phyloP scores from a whole-genome alignment of 208 protist species.

The Leishmania guyanensis region DNA sequence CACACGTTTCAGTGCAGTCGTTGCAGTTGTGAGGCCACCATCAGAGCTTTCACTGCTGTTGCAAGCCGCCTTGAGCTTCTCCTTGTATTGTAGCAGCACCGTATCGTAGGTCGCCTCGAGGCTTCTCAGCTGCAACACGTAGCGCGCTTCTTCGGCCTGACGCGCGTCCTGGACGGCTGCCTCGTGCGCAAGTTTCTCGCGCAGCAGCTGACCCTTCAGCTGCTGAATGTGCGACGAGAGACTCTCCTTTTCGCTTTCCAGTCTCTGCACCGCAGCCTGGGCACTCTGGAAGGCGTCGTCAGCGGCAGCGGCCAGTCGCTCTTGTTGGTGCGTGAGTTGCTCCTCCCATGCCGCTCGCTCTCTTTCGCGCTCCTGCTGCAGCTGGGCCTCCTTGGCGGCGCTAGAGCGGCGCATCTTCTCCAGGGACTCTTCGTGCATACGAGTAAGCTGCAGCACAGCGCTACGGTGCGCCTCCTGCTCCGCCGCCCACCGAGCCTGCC shows the following conservation, averaged over 20 bases:
- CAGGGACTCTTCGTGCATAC: constrained; percentile 15
- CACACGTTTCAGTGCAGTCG: constrained; percentile 18
- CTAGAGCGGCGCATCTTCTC: constrained; percentile 26
- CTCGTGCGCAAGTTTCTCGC: constrained; percentile 17
- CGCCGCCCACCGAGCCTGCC: constrained; percentile 27
- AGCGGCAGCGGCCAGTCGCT: constrained; percentile 15
- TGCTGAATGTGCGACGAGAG: constrained; percentile 1
- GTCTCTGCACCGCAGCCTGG: constrained; percentile 20
- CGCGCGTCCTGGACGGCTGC: constrained; percentile 7
- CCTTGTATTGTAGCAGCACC: constrained; percentile 17
- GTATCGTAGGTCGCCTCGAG: constrained; percentile 17
- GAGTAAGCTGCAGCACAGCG: constrained; percentile 1
- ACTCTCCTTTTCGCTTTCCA: constrained; percentile 18
- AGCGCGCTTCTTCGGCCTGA: neutral
- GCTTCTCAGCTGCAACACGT: constrained; percentile 4
- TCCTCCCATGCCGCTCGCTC: constrained; percentile 31
- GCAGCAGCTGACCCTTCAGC: constrained; percentile 8
- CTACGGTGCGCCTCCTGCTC: constrained; percentile 33
- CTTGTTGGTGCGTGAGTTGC: constrained; percentile 14
- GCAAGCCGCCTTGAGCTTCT: neutral
- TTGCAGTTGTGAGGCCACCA: neutral
- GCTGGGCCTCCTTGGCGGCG: constrained; percentile 18
- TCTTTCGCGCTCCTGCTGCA: constrained; percentile 35
- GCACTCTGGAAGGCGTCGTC: constrained; percentile 29
- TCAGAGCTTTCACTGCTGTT: neutral